Evolutionary conservation across 768 basidiomycete species (phyloP), one percentile per base, ranked within the genome.

Genomic region (Candolleomyces eurysporus): DNA sequence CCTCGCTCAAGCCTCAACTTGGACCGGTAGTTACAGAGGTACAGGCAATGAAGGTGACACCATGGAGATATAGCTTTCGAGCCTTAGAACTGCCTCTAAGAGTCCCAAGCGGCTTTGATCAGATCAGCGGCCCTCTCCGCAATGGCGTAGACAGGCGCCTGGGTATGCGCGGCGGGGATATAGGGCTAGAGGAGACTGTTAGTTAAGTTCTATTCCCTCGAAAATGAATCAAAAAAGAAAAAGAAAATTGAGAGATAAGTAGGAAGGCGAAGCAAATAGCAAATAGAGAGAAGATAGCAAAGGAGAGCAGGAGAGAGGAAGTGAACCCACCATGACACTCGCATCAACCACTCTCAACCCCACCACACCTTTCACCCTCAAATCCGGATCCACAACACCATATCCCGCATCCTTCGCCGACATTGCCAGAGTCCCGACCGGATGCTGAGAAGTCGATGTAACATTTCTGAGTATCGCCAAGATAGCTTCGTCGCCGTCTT

Each of bases 291-390:
- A 26, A 26, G 26, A 26, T 2, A 26, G 26, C 4, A 4, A 26
- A 26, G 26, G 26, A 26, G 26, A 26, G 26, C 26, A 26, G 26
- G 26, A 26, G 26, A 26, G 26, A 26, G 26, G 26, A 26, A 26
- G 26, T 4, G 4, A 26, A 22, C 75, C 61, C 58, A 75, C 77
- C 60, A 75, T 61, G 60, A 71, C 67, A 14, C 75, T 76, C 7
- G 73, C 74, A 68, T 80, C 77, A 8, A 80, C 76, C 22, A 80
- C 66, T 1, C 79, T 68, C 59, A 79, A 54, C 9, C 75, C 78
- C 1, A 51, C 54, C 1, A 72, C 65, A 0, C 70, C 71, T 60
- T 79, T 78, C 10, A 80, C 74, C 42, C 57, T 63, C 52, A 81
- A 64, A 61, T 78, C 69, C 10, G 77, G 72, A 63, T 78, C 72